Base-by-base conservation (phyloP, 164 flowering plant species). In the Vitis rotundifolia region DNA sequence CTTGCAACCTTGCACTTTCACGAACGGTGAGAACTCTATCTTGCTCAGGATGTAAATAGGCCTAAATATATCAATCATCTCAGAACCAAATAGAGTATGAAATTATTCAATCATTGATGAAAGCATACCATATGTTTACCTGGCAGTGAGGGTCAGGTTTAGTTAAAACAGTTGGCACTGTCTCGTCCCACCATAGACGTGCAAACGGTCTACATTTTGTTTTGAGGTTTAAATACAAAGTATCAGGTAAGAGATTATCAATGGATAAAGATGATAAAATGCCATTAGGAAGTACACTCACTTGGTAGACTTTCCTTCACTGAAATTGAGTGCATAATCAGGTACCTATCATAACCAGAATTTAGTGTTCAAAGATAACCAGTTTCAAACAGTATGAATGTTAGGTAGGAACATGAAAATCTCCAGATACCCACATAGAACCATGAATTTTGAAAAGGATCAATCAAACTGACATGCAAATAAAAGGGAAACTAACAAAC, bases 141-240 rank as follows among this genome's bases (percentile, higher is more conserved):
- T 78, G 82, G 74, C 57, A 58, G 63, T 75, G 85, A 62, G 77
- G 63, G 29, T 73, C 61, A 48, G 86, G 87, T 66, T 64, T 74
- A 10, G 87, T 81, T 49, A 85, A 19, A 19, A 89, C 71, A 52
- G 93, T 89, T 50, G 90, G 74, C 64, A 89, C 80, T 8, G 83
- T 83, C 71, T 89, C 93, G 54, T 89, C 91, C 91, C 93, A 89
- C 93, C 93, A 89, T 66, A 89, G 68, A 59, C 93, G 78, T 73
- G 72, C 89, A 77, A 78, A 87, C 5, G 91, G 91, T 76, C 89
- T 87, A 44, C 73, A 75, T 61, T 22, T 22, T 51, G 7, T 55
- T 47, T 47, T 18, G 13, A 29, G 10, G 37, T 61, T 13, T 60
- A 13, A 16, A 11, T 44, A 19, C 1, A 47, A 53, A 56, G 44